Conservation (phyloP, 2,329 filamentous ascomycete species). For the Dactylella cylindrospora region DNA sequence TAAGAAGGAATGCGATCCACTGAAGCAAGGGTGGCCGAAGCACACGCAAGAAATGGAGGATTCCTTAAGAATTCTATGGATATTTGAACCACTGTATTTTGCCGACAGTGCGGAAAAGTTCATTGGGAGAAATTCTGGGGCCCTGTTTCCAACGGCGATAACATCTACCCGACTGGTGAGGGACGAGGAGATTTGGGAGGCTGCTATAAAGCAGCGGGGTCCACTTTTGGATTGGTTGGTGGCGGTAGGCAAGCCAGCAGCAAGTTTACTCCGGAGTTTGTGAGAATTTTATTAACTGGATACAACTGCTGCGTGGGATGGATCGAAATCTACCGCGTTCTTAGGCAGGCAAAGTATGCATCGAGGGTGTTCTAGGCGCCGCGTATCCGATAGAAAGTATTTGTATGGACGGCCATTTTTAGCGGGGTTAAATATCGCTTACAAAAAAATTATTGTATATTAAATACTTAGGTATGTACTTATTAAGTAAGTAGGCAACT, state of each 20-base stretch:
- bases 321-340: too few species aligned
- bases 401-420: too few species aligned
- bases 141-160: neutral
- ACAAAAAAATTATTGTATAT: too few species aligned
- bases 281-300: too few species aligned
- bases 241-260: conserved; percentile 21
- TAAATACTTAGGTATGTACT: too few species aligned
- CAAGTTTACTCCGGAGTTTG: neutral
- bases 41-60: conserved; percentile 8
- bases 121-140: neutral
- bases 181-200: conserved; percentile 22
- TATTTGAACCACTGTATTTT: neutral
- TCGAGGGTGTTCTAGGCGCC: too few species aligned
- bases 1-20: neutral
- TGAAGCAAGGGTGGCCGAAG: conserved; percentile 4
- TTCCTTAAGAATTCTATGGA: conserved; percentile 16
- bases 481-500: too few species aligned
- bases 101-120: neutral
- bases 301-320: too few species aligned
- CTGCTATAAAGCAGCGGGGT: conserved; percentile 6
- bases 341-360: too few species aligned
- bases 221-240: conserved; percentile 15
- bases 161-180: neutral
- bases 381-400: too few species aligned
- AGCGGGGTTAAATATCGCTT: neutral